phyloP scores from a whole-genome alignment of 1,284 basidiomycete species.

The Inonotus hispidus region DNA sequence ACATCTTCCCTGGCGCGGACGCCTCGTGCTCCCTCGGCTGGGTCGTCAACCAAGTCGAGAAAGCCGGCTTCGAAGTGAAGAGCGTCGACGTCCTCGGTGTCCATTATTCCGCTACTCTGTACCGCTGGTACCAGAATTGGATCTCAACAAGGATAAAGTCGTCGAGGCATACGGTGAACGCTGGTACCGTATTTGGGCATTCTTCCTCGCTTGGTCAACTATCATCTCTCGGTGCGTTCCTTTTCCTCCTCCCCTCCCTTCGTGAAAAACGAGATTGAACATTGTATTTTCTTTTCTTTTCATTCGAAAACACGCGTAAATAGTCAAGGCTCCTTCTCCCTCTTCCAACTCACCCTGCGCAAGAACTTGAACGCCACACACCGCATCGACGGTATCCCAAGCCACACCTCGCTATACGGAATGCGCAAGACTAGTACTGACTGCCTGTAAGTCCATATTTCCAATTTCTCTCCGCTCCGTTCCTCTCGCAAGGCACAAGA shows the following conservation, averaged over 20 bases:
- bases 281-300: no score
- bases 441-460: slow-evolving; percentile 3
- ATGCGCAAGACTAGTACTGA: slow-evolving; percentile 10
- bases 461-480: background rate
- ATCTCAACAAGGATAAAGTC: slow-evolving; percentile 86
- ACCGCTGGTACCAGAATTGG: slow-evolving; percentile 97
- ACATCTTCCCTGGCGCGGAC: slow-evolving; percentile 97
- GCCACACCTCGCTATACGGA: slow-evolving; percentile 64
- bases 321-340: slow-evolving; percentile 81
- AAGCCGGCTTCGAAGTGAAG: slow-evolving; percentile 95
- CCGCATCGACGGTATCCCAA: slow-evolving; percentile 74
- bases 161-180: slow-evolving; percentile 85
- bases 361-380: slow-evolving; percentile 97
- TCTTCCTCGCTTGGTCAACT: slow-evolving; percentile 81
- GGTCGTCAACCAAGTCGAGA: slow-evolving; percentile 86
- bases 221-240: slow-evolving; percentile 58
- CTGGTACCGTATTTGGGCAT: slow-evolving; percentile 89
- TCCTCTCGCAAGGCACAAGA: background rate
- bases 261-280: background rate
- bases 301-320: no score
- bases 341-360: slow-evolving; percentile 95
- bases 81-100: slow-evolving; percentile 93
- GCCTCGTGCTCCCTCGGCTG: slow-evolving; percentile 93
- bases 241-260: background rate
- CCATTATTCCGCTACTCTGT: slow-evolving; percentile 95